Base-by-base conservation (phyloP, 441 rosid genomes). In the Hura crepitans region DNA sequence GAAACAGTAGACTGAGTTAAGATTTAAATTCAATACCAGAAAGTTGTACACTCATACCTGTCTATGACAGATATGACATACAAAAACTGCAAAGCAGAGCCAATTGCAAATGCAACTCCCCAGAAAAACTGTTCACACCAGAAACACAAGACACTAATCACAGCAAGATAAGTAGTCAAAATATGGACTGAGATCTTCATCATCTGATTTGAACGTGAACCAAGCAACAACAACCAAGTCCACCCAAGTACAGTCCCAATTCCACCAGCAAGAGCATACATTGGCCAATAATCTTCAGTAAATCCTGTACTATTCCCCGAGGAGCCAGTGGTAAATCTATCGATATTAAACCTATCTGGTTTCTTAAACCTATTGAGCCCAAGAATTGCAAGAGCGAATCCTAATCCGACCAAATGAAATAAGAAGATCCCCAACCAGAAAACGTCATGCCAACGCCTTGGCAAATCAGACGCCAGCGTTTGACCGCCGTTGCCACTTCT, bases 121-220 rank as follows among this genome's bases (percentile, higher is more conserved):
- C 96, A 89, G 71, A 94, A 91, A 77, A 86, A 75, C 78, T 83
- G 93, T 75, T 86, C 80, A 9, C 83, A 81, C 98, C 98, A 94
- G 84, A 94, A 94, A 77, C 96, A 94, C 37, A 94, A 71, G 15
- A 89, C 96, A 73, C 98, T 88, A 75, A 91, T 78, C 68, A 94
- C 97, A 42, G 98, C 93, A 49, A 94, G 88, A 75, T 90, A 94
- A 31, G 96, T 85, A 0, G 98, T 91, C 77, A 94, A 85, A 70
- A 94, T 84, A 79, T 94, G 98, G 55, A 94, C 98, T 1, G 91
- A 84, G 72, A 91, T 80, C 84, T 90, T 94, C 90, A 94, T 86
- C 96, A 88, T 88, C 74, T 89, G 88, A 70, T 84, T 88, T 10
- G 96, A 93, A 45, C 72, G 85, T 31, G 96, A 91, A 66, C 96